These are phyloP conservation scores for Xenosphaeropsis pyriputrescens DNA, from an alignment of 2,329 filamentous ascomycete genomes.

Conservation along the genomic window DNA sequence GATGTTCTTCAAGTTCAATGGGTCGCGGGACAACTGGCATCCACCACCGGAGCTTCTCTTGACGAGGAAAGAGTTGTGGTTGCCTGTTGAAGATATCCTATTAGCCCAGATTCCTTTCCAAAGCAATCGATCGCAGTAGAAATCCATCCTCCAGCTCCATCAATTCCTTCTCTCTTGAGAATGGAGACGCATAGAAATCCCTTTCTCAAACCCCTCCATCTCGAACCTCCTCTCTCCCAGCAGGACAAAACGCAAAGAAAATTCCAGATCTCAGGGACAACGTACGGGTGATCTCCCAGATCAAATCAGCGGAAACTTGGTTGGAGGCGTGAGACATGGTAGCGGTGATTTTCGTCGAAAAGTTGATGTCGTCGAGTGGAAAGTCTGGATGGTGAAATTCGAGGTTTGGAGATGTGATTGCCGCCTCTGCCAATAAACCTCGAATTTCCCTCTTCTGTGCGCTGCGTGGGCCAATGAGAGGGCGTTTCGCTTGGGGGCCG, in stretches of 20 bases:
- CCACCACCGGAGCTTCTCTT: slow-evolving; percentile 73
- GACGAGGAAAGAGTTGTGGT: slow-evolving; percentile 80
- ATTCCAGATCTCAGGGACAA: slow-evolving; percentile 18
- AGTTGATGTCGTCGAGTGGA: slow-evolving; percentile 3
- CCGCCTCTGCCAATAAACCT: not conserved
- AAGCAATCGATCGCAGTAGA: not conserved
- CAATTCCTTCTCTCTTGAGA: too few relatives aligned
- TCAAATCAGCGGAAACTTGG: slow-evolving; percentile 77
- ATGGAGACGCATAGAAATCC: not conserved
- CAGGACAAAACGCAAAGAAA: slow-evolving; percentile 1
- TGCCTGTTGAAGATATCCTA: slow-evolving; percentile 36
- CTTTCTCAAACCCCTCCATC: not conserved
- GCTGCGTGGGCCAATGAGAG: slow-evolving; percentile 1
- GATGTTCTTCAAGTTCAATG: slow-evolving; percentile 84
- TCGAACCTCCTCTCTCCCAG: not conserved
- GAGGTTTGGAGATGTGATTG: too few relatives aligned
- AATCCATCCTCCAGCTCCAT: too few relatives aligned
- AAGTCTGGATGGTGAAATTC: not conserved
- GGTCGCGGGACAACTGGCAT: slow-evolving; percentile 84
- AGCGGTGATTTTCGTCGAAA: slow-evolving; percentile 5
- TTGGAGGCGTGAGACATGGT: slow-evolving; percentile 37
- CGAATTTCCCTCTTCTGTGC: slow-evolving; percentile 1
- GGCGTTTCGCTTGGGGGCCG: not conserved
- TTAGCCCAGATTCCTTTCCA: not conserved
- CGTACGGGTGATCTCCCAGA: slow-evolving; percentile 94